Evolutionary conservation across 2,329 filamentous ascomycete genomes (phyloP), one percentile per base, ranked within the genome.

Genomic region (Apiospora kogelbergensis): DNA sequence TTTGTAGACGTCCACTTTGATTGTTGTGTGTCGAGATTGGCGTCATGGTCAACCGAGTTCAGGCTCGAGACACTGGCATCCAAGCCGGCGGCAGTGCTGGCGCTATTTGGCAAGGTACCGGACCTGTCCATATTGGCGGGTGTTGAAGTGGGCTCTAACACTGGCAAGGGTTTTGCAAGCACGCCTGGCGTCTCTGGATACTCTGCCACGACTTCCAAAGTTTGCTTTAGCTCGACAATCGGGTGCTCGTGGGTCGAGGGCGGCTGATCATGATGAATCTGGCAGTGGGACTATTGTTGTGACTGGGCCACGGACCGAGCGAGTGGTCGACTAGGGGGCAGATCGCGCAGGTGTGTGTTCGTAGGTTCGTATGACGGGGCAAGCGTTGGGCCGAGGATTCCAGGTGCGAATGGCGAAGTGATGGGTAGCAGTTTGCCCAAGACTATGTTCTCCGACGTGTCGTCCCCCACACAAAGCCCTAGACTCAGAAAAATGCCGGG

Each of bases 1-100:
- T 75, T 76, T 30, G 75, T 71, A 3, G 77, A 79, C 22, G 77
- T 76, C 77, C 75, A 78, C 72, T 74, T 78, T 66, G 77, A 78
- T 42, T 72, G 64, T 67, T 78, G 77, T 0, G 76, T 77, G 65
- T 78, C 77, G 66, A 76, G 67, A 65, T 77, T 75, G 37, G 75
- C 76, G 69, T 78, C 76, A 67, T 78, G 78, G 66, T 78, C 76
- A 41, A 72, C 70, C 20, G 77, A 78, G 69, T 78, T 78, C 57
- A 78, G 71, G 71, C 76, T 78, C 40, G 75, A 77, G 46, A 76
- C 64, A 69, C 77, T 79, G 68, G 77, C 74, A 67, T 78, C 77
- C 72, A 79, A 71, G 65, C 75, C 75, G 67, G 74, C 75, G 67
- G 74, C 63, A 63, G 73, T 65, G 60, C 70, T 75, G 72, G 69